These are phyloP conservation scores for Hsuehochloa calcarea DNA, from an alignment of 176 grass and related monocot genomes.

Conservation along the genomic window DNA sequence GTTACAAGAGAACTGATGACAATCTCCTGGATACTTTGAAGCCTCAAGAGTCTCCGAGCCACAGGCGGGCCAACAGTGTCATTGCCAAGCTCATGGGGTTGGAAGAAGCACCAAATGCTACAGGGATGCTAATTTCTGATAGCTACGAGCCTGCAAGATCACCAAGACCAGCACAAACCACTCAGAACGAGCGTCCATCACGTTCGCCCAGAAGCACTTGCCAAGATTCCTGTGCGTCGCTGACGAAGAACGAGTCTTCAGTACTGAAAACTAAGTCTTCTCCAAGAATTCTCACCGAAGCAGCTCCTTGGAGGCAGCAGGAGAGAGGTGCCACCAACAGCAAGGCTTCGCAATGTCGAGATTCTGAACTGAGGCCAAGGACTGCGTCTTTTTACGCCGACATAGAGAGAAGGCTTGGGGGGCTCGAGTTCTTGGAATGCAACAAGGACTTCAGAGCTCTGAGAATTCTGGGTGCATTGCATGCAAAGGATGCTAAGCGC, in stretches of 20 bases:
- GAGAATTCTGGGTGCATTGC: slow-evolving; percentile 53
- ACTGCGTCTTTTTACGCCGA: slow-evolving; percentile 43
- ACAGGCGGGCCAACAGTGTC: slow-evolving; percentile 56
- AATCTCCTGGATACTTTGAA: slow-evolving; percentile 41
- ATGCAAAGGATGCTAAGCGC: slow-evolving; percentile 45
- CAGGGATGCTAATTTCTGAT: slow-evolving; percentile 26
- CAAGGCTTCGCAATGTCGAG: slow-evolving; percentile 41
- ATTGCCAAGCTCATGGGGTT: slow-evolving; percentile 96
- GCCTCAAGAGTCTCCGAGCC: slow-evolving; percentile 58
- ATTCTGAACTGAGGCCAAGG: slow-evolving; percentile 45
- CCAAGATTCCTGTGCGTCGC: slow-evolving; percentile 25
- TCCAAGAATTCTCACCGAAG: slow-evolving; percentile 54
- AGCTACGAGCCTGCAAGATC: slow-evolving; percentile 41
- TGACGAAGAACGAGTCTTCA: slow-evolving; percentile 38
- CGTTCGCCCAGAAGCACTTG: slow-evolving; percentile 40
- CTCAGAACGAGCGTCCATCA: slow-evolving; percentile 29
- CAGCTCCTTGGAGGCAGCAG: slow-evolving; percentile 75
- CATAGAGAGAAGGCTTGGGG: slow-evolving; percentile 63
- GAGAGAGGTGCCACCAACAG: slow-evolving; percentile 43
- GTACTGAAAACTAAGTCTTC: slow-evolving; percentile 55
- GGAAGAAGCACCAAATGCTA: slow-evolving; percentile 60
- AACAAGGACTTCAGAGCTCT: slow-evolving; percentile 75
- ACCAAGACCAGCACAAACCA: slow-evolving; percentile 18
- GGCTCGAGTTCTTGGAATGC: slow-evolving; percentile 49
- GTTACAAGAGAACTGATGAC: slow-evolving; percentile 50